phyloP scores from a whole-genome alignment of 208 protist species.

The Angomonas deanei region DNA sequence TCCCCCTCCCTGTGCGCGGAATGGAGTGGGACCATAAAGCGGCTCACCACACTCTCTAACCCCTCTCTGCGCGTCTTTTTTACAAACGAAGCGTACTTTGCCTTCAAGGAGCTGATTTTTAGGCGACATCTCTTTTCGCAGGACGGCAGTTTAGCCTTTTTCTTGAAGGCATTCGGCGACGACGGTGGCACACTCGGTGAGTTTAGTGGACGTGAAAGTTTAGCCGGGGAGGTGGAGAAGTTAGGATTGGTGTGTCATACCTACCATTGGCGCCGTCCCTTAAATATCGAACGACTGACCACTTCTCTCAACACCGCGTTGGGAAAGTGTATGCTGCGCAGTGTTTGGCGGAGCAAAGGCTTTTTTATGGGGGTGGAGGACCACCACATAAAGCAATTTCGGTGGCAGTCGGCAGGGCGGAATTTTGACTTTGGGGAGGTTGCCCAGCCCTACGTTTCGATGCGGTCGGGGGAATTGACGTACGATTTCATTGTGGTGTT shows the following conservation, averaged over 20 bases:
- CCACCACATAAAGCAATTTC: constrained; percentile 19
- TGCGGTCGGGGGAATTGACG: not conserved
- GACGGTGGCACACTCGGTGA: constrained; percentile 17
- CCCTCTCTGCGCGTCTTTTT: constrained; percentile 23
- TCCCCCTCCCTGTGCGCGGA: not conserved
- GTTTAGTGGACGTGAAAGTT: constrained; percentile 10
- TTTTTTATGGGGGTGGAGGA: constrained; percentile 38
- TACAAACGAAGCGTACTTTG: constrained; percentile 18
- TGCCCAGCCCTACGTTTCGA: constrained; percentile 22
- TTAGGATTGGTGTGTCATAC: constrained; percentile 25
- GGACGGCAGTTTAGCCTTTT: constrained; percentile 21
- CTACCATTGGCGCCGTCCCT: not conserved
- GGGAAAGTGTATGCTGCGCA: constrained; percentile 15
- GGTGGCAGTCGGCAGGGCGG: constrained; percentile 29
- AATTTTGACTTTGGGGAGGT: constrained; percentile 42
- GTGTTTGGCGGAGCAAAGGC: constrained; percentile 56
- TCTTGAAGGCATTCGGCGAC: constrained; percentile 18
- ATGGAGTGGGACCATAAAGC: constrained; percentile 13
- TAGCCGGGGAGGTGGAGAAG: constrained; percentile 22
- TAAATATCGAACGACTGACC: constrained; percentile 8
- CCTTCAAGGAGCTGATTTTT: constrained; percentile 17
- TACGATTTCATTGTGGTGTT: constrained; percentile 26
- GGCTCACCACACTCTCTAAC: constrained; percentile 13
- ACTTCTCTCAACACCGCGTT: not conserved
- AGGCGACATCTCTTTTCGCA: constrained; percentile 14